Percentiles rank a stretch among this genome's conserved stretches.
Evolutionary conservation across 441 rosid genomes (phyloP).

Genomic region (Theobroma grandiflorum): DNA sequence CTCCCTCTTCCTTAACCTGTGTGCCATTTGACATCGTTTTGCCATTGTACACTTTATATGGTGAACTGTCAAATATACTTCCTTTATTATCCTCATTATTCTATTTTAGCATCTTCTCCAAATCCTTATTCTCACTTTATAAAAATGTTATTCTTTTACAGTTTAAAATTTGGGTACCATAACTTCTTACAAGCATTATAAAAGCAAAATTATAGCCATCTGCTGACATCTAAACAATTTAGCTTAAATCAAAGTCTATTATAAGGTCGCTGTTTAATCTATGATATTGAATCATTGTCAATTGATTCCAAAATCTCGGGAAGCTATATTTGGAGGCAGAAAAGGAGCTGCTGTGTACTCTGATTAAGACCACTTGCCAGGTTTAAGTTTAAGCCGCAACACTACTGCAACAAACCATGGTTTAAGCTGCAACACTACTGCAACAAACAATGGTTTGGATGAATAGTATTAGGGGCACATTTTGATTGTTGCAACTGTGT

Average conservation of each 20-base stretch:
- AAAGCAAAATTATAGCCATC: neutral
- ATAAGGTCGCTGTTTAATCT: neutral
- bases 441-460: neutral
- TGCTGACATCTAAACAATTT: neutral
- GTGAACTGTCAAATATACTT: neutral
- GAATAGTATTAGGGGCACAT: neutral
- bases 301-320: neutral
- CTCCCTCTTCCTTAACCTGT: constrained; percentile 1
- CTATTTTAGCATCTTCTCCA: neutral
- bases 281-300: neutral
- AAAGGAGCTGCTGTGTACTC: neutral
- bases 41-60: neutral
- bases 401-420: neutral
- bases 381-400: neutral
- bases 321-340: neutral
- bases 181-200: neutral
- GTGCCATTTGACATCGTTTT: constrained; percentile 15
- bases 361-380: neutral
- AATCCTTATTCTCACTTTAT: neutral
- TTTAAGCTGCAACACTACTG: neutral
- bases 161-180: neutral
- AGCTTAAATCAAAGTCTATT: neutral
- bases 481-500: neutral
- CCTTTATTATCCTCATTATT: neutral
- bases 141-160: neutral